Evolutionary conservation across 768 basidiomycete genomes (phyloP), one percentile per base, ranked within the genome.

Genomic region (Boletus patriciae): DNA sequence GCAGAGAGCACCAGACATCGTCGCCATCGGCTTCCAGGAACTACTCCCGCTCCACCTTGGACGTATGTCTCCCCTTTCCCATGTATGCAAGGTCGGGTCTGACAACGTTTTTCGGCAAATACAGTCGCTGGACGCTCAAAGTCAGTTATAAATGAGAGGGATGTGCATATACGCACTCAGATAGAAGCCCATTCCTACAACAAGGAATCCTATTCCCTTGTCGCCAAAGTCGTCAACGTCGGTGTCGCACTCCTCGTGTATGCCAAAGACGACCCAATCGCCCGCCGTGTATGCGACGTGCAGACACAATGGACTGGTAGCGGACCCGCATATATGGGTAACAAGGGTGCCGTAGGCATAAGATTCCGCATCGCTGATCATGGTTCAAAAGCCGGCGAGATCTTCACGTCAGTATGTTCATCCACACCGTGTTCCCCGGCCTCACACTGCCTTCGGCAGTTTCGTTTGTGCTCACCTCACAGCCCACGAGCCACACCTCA

Each of bases 391-490:
- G 70, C 73, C 4, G 91, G 90, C 55, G 93, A 96, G 70, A 82
- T 81, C 10, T 92, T 85, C 76, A 95, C 93, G 93, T 95, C 75
- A 69, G 90, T 81, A 46, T 54, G 21, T 52, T 51, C 38, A 29
- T 45, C 40, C 5, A 10, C 5, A 10, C 25, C 45, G 11, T 38
- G 42, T 38, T 53, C 40, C 6, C 15, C n/a, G 9, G 11, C 46
- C 52, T 67, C 41, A 55, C 49, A 44, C 23, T 3, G 19, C 19
- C 18, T 42, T 42, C 37, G 36, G 43, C 62, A 97, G 94, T 15
- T 98, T 99, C 64, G 90, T 97, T 29, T 87, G 87, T 67, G 92
- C 92, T 15, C 96, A 99, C 77, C 79, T 99, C 56, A 90, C 93
- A 4, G 88, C 96, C 4, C 87, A 92, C 67, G 84, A 84, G 37